Percentiles rank a stretch among this genome's conserved stretches.
Evolutionary conservation across 805 yeast species (phyloP).

Genomic region (Candida dajiaensis): DNA sequence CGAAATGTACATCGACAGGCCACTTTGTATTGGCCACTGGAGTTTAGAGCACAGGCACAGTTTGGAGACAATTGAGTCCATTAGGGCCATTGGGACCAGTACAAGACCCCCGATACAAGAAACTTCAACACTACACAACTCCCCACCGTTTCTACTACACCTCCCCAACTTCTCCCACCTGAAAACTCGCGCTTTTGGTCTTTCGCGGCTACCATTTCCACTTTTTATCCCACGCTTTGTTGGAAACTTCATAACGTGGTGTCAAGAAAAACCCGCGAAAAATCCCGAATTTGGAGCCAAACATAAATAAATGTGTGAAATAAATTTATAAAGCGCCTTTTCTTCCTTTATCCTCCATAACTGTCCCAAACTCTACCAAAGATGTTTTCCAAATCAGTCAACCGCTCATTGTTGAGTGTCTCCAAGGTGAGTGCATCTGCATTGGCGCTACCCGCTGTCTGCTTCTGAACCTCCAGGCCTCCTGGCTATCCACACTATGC

Average conservation of each 20-base stretch:
- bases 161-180: neutral
- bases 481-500: neutral
- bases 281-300: neutral
- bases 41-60: neutral
- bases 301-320: neutral
- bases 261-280: conserved; percentile 1
- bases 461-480: neutral
- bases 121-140: too few species aligned
- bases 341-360: neutral
- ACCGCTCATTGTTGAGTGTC: conserved; percentile 16
- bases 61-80: too few species aligned
- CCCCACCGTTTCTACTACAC: neutral
- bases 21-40: neutral
- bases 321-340: neutral
- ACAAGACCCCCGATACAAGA: too few species aligned
- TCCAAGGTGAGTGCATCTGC: conserved; percentile 10
- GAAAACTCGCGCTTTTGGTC: neutral
- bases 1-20: neutral
- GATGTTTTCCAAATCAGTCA: conserved; percentile 14
- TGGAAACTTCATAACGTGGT: neutral
- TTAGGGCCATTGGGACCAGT: too few species aligned
- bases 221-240: neutral
- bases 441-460: neutral
- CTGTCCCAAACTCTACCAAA: neutral
- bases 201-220: conserved; percentile 1